Evolutionary conservation across 768 basidiomycete species (phyloP).

Genomic region (Amanita pseudoporphyria): DNA sequence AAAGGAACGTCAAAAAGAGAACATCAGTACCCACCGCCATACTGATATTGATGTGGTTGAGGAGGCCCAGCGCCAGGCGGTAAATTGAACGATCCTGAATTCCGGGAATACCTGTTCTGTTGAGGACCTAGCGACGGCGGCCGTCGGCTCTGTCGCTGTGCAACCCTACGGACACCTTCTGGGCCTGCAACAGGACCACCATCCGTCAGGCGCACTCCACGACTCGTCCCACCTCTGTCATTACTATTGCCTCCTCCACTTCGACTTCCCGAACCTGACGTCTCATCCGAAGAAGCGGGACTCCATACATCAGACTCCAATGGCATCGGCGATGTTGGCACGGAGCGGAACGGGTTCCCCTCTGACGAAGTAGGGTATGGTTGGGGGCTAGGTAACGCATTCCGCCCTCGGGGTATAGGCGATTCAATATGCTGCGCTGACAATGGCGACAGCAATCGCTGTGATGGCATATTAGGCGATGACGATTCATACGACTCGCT

Average conservation of each 20-base stretch:
- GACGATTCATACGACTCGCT: conserved; percentile 26
- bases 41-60: conserved; percentile 23
- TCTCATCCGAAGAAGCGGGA: conserved; percentile 24
- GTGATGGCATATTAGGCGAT: conserved; percentile 16
- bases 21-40: conserved; percentile 11
- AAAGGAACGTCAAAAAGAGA: not conserved
- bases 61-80: conserved; percentile 75
- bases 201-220: conserved; percentile 76
- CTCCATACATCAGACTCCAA: conserved; percentile 26
- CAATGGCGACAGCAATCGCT: conserved; percentile 21
- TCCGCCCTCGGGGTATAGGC: conserved; percentile 6
- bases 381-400: conserved; percentile 18
- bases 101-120: conserved; percentile 67
- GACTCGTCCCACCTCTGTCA: conserved; percentile 19
- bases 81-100: conserved; percentile 38
- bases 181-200: conserved; percentile 74
- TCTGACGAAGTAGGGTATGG: conserved; percentile 34
- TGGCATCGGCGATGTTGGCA: conserved; percentile 28
- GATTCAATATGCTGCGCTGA: conserved; percentile 19
- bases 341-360: conserved; percentile 47
- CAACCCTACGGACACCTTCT: conserved; percentile 64
- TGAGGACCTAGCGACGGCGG: conserved; percentile 49
- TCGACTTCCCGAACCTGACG: conserved; percentile 22
- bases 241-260: conserved; percentile 27
- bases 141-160: conserved; percentile 40